These are phyloP conservation scores for Phaseolus lunatus DNA, from an alignment of 306 rosid genomes.

Conservation along the genomic window DNA sequence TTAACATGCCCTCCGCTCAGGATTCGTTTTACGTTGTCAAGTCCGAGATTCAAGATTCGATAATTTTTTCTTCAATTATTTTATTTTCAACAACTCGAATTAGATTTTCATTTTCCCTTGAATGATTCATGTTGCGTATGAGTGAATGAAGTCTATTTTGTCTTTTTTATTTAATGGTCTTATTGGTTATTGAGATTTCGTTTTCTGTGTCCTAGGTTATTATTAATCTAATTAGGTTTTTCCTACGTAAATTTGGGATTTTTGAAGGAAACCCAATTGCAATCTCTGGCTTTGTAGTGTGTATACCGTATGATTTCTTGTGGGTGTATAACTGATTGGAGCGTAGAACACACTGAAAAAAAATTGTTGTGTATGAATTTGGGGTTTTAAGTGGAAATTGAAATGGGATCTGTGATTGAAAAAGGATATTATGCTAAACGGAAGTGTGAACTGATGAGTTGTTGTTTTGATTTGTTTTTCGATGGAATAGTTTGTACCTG, in stretches of 20 bases:
- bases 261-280: conserved; percentile 20
- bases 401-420: conserved; percentile 15
- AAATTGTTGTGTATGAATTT: not conserved
- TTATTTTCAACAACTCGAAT: not conserved
- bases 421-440: conserved; percentile 4
- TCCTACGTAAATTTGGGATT: conserved; percentile 17
- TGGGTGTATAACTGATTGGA: not conserved
- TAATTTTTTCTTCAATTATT: conserved; percentile 36
- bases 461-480: conserved; percentile 22
- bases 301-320: not conserved
- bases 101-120: not conserved
- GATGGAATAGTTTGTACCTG: conserved; percentile 22
- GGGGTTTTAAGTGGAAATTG: conserved; percentile 29
- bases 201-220: conserved; percentile 13
- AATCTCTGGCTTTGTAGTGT: conserved; percentile 22
- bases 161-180: not conserved
- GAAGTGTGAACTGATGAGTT: conserved; percentile 26
- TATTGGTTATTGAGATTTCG: not conserved
- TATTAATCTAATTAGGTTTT: conserved; percentile 38
- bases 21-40: conserved; percentile 98
- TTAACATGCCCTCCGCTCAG: conserved; percentile 86
- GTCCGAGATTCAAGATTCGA: conserved; percentile 95
- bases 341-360: not conserved
- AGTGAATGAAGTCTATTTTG: not conserved
- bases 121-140: not conserved